These are phyloP conservation scores for Penicillium nucicola DNA, from an alignment of 495 filamentous ascomycete genomes.

Conservation along the genomic window DNA sequence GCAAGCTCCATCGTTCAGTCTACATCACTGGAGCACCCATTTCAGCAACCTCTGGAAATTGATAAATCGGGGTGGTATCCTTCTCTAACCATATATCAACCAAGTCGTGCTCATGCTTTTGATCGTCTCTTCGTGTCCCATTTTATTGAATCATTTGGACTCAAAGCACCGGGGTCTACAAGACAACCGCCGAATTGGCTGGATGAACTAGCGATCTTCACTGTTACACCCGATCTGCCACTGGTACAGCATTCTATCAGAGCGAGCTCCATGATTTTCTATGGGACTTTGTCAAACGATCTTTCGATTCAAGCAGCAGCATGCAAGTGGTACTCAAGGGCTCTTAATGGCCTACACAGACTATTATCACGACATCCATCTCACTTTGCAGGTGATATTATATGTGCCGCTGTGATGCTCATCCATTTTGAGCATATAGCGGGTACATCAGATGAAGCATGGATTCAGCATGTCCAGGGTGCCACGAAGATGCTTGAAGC, in stretches of 20 bases:
- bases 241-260: slow-evolving; percentile 9
- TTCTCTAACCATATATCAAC: not conserved
- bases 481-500: slow-evolving; percentile 9
- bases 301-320: slow-evolving; percentile 13
- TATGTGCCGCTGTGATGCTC: slow-evolving; percentile 14
- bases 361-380: not conserved
- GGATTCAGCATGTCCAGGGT: slow-evolving; percentile 14
- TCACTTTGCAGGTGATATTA: not conserved
- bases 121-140: slow-evolving; percentile 16
- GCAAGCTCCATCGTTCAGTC: not conserved
- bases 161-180: not conserved
- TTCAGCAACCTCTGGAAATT: too few relatives aligned
- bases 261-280: slow-evolving; percentile 13
- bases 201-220: slow-evolving; percentile 1
- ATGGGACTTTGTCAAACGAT: slow-evolving; percentile 9
- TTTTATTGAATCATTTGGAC: slow-evolving; percentile 19
- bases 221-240: not conserved
- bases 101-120: slow-evolving; percentile 5
- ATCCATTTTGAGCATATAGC: slow-evolving; percentile 11
- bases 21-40: too few relatives aligned
- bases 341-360: slow-evolving; percentile 7
- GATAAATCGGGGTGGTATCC: too few relatives aligned
- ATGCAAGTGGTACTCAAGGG: slow-evolving; percentile 12
- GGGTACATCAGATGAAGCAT: slow-evolving; percentile 6
- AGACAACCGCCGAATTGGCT: slow-evolving; percentile 5